A percentile compares a stretch with the other conserved stretches of the same genome.
These are phyloP conservation scores for Fraxinus albicans DNA, from an alignment of 305 asterid genomes.

Conservation along the genomic window DNA sequence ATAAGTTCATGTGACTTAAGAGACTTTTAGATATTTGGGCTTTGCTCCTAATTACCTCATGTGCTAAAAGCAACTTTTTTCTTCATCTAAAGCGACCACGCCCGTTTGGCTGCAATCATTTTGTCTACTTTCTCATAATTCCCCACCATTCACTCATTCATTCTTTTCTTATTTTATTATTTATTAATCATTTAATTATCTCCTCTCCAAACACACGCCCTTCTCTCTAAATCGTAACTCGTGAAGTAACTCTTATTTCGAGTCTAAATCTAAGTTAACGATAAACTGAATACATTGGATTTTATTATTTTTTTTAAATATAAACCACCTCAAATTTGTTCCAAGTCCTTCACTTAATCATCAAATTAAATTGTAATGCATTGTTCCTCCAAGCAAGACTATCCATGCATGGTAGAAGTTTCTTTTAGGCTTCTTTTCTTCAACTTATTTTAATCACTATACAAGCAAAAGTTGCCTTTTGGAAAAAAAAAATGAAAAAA, in stretches of 20 bases:
- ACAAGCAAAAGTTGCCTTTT: neutral
- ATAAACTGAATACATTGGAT: neutral
- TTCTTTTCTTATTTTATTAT: neutral
- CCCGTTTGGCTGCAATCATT: conserved; percentile 66
- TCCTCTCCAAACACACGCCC: conserved; percentile 13
- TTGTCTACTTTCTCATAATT: conserved; percentile 59
- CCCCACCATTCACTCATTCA: conserved; percentile 8
- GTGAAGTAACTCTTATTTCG: neutral
- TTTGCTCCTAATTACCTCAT: conserved; percentile 34
- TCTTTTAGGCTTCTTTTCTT: neutral
- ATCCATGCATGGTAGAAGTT: neutral
- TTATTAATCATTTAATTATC: conserved; percentile 7
- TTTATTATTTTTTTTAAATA: neutral
- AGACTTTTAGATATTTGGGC: neutral
- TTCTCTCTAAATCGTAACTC: neutral
- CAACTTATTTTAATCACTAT: neutral
- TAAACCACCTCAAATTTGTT: neutral
- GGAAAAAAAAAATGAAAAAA: neutral
- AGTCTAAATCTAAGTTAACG: neutral
- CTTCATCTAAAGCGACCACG: conserved; percentile 53
- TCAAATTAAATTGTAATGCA: neutral
- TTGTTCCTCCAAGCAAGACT: neutral
- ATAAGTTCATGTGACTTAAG: neutral
- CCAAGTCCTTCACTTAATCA: neutral
- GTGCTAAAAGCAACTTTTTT: conserved; percentile 37